Percentiles rank a stretch among this genome's conserved stretches.
Evolutionary conservation across 139 green algal species (phyloP).

Genomic region (Eudorina sp.): DNA sequence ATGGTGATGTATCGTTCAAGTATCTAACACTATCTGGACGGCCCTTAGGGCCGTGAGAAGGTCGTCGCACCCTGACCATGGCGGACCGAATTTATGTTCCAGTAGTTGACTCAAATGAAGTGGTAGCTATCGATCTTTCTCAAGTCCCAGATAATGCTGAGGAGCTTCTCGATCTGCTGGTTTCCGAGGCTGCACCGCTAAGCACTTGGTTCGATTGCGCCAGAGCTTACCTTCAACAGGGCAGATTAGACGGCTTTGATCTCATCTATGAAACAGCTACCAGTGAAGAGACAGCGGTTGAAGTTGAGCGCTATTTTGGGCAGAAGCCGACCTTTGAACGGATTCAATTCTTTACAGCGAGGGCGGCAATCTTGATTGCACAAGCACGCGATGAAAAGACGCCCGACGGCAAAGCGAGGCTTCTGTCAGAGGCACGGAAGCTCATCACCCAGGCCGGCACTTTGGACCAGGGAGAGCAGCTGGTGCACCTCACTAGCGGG

Average conservation of each 20-base stretch:
- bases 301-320: constrained; percentile 61
- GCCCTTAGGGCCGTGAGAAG: background rate
- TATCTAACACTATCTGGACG: no score
- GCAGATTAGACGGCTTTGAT: constrained; percentile 53
- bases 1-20: no score
- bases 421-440: constrained; percentile 54
- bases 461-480: constrained; percentile 69
- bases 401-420: constrained; percentile 34
- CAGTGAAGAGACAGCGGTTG: constrained; percentile 45
- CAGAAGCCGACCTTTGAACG: constrained; percentile 69
- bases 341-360: constrained; percentile 82
- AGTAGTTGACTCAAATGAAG: constrained; percentile 67
- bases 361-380: constrained; percentile 76
- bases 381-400: constrained; percentile 56
- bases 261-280: constrained; percentile 55
- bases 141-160: constrained; percentile 73
- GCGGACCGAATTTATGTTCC: constrained; percentile 66
- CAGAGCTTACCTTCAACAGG: constrained; percentile 75
- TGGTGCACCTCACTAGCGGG: constrained; percentile 74
- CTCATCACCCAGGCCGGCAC: constrained; percentile 59
- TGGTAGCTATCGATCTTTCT: constrained; percentile 66
- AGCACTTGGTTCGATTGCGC: constrained; percentile 82
- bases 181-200: constrained; percentile 77
- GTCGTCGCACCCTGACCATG: background rate
- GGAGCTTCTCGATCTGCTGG: constrained; percentile 79